Evolutionary conservation across 768 basidiomycete species (phyloP).

Genomic region (Lentinula edodes): DNA sequence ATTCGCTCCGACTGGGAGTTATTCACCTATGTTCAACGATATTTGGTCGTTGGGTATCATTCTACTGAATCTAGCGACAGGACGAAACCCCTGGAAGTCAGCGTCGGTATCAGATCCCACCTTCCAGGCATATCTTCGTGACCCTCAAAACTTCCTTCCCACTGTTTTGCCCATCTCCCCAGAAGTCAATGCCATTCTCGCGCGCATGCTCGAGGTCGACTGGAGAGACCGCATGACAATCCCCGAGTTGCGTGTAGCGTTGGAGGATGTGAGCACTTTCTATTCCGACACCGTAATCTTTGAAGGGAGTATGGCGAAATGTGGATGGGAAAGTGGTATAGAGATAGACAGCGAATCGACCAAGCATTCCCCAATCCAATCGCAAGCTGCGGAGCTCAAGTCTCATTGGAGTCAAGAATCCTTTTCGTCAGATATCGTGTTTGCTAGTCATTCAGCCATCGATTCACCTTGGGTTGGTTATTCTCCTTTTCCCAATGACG

Average conservation of each 20-base stretch:
- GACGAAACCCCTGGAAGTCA: conserved; percentile 94
- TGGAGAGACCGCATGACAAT: conserved; percentile 52
- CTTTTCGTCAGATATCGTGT: conserved; percentile 36
- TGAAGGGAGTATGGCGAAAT: conserved; percentile 75
- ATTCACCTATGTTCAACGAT: conserved; percentile 87
- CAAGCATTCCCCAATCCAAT: conserved; percentile 32
- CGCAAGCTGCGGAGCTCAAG: conserved; percentile 25
- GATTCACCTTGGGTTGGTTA: conserved; percentile 34
- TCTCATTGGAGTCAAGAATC: conserved; percentile 63
- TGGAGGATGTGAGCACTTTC: conserved; percentile 56
- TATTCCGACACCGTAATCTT: conserved; percentile 74
- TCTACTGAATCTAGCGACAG: conserved; percentile 90
- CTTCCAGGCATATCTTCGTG: conserved; percentile 80
- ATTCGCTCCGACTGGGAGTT: conserved; percentile 57
- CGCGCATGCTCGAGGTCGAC: conserved; percentile 68
- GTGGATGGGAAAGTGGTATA: conserved; percentile 73
- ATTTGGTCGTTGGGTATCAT: conserved; percentile 97
- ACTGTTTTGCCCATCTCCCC: conserved; percentile 77
- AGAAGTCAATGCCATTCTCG: conserved; percentile 68
- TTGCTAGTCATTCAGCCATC: conserved; percentile 32
- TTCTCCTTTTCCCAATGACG: conserved; percentile 25
- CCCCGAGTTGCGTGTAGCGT: conserved; percentile 47
- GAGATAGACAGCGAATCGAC: conserved; percentile 59
- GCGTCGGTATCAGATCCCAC: conserved; percentile 80
- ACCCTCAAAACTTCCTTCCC: conserved; percentile 76